These are phyloP conservation scores for Metschnikowia sp. DNA, from an alignment of 805 yeast species.

Conservation along the genomic window DNA sequence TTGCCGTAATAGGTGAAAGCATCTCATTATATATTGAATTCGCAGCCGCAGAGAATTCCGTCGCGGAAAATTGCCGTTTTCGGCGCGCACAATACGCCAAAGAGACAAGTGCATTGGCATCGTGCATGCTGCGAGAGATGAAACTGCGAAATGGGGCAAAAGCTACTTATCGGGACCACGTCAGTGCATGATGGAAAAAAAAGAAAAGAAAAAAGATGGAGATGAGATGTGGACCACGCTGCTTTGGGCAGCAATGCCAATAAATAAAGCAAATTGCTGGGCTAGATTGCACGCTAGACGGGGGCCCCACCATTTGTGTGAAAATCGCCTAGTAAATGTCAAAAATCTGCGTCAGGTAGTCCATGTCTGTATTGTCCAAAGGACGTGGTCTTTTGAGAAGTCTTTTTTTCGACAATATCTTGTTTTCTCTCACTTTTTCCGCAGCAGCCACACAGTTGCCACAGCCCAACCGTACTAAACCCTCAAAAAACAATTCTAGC, in stretches of 20 bases:
- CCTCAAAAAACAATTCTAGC: slow-evolving; percentile 23
- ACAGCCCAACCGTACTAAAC: slow-evolving; percentile 23
- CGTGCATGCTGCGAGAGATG: slow-evolving; percentile 4
- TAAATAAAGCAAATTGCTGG: no score
- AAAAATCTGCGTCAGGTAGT: slow-evolving; percentile 14
- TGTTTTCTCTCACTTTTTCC: slow-evolving; percentile 5
- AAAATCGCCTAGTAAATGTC: slow-evolving; percentile 1
- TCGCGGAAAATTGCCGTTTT: slow-evolving; percentile 11
- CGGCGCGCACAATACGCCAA: slow-evolving; percentile 12
- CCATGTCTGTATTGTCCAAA: slow-evolving; percentile 1
- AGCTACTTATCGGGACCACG: slow-evolving; percentile 1
- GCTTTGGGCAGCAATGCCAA: no score
- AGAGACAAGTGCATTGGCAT: background rate
- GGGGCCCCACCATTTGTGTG: no score
- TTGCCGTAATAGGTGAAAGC: slow-evolving; percentile 4
- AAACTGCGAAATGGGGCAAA: slow-evolving; percentile 6
- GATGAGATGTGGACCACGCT: no score
- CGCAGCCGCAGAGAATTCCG: slow-evolving; percentile 7
- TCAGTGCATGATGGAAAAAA: background rate
- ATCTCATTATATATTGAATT: slow-evolving; percentile 6
- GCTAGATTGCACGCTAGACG: no score
- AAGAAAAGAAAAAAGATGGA: background rate
- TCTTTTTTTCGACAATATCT: slow-evolving; percentile 4
- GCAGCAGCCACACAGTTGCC: slow-evolving; percentile 17
- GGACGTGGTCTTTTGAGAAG: background rate